Percentiles rank a stretch among this genome's conserved stretches.
Conservation (phyloP, 2,329 filamentous ascomycete species). For the Fusarium sp. region DNA sequence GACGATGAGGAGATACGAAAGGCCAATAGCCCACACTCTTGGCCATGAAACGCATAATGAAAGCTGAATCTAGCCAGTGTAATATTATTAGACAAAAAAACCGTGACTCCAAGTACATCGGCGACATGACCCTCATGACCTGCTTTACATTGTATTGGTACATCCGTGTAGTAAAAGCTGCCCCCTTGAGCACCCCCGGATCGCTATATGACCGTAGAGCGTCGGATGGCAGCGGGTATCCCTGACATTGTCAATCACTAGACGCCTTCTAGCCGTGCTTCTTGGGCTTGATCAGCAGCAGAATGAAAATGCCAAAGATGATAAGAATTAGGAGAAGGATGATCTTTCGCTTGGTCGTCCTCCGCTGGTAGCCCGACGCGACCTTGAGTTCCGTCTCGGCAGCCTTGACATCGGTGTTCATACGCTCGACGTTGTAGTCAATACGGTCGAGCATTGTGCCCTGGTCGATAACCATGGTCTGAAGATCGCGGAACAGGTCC, state of each 20-base stretch:
- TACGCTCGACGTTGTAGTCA: slow-evolving; percentile 97
- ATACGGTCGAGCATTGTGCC: slow-evolving; percentile 93
- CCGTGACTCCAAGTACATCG: slow-evolving; percentile 46
- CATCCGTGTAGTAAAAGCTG: slow-evolving; percentile 39
- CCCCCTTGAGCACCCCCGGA: not conserved
- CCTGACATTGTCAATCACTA: slow-evolving; percentile 22
- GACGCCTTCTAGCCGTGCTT: slow-evolving; percentile 48
- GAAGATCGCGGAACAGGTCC: slow-evolving; percentile 95
- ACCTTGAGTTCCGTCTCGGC: slow-evolving; percentile 93
- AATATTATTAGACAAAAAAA: slow-evolving; percentile 39
- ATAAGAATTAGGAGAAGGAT: slow-evolving; percentile 89
- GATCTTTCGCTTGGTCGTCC: slow-evolving; percentile 90
- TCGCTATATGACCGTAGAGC: not conserved
- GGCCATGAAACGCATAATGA: slow-evolving; percentile 7
- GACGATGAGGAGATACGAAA: slow-evolving; percentile 7
- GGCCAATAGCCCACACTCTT: not conserved
- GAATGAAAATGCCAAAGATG: slow-evolving; percentile 87
- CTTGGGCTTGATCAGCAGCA: slow-evolving; percentile 85
- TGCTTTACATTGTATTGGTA: slow-evolving; percentile 49
- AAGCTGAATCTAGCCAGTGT: slow-evolving; percentile 34
- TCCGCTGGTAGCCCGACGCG: slow-evolving; percentile 89
- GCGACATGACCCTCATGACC: slow-evolving; percentile 41
- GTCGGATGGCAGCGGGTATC: slow-evolving; percentile 26
- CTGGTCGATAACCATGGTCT: slow-evolving; percentile 94
- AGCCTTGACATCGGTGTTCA: slow-evolving; percentile 92